Evolutionary conservation across 441 rosid species (phyloP).

Genomic region (Pelargonium fulgidum): DNA sequence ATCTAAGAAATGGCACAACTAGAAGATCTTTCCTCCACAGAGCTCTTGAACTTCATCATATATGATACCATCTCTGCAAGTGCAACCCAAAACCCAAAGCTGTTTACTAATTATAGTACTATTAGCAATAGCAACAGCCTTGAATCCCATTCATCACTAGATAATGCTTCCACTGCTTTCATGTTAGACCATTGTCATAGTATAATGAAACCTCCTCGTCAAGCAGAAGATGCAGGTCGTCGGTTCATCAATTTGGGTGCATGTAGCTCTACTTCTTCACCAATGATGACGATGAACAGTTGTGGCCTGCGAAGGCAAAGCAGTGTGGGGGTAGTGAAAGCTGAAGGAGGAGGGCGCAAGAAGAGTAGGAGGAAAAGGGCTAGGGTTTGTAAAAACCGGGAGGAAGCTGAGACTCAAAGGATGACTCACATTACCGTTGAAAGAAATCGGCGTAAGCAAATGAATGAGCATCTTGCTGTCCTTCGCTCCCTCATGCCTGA

Average conservation of each 20-base stretch:
- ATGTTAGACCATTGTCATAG: background rate
- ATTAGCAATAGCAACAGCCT: slow-evolving; percentile 21
- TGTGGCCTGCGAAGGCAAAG: no score
- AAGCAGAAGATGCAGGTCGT: no score
- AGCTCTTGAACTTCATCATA: slow-evolving; percentile 52
- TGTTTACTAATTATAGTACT: background rate
- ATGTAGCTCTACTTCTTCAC: no score
- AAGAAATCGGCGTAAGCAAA: slow-evolving; percentile 74
- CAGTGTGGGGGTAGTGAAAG: no score
- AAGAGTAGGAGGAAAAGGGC: slow-evolving; percentile 57
- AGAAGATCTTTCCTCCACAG: slow-evolving; percentile 61
- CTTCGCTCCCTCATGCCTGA: slow-evolving; percentile 82
- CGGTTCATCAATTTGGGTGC: no score
- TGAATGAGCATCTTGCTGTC: slow-evolving; percentile 76
- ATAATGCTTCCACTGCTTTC: slow-evolving; percentile 7
- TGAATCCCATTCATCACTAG: slow-evolving; percentile 23
- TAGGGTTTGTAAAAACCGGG: slow-evolving; percentile 68
- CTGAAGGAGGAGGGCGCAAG: slow-evolving; percentile 21
- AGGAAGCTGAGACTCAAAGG: slow-evolving; percentile 80
- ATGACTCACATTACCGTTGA: slow-evolving; percentile 91
- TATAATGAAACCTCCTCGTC: background rate
- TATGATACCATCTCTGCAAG: slow-evolving; percentile 45
- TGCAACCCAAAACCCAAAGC: slow-evolving; percentile 27
- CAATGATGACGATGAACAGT: background rate
- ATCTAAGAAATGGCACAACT: slow-evolving; percentile 36